phyloP scores from a whole-genome alignment of 169 alveolate genomes.

The Eimeria sp. region DNA sequence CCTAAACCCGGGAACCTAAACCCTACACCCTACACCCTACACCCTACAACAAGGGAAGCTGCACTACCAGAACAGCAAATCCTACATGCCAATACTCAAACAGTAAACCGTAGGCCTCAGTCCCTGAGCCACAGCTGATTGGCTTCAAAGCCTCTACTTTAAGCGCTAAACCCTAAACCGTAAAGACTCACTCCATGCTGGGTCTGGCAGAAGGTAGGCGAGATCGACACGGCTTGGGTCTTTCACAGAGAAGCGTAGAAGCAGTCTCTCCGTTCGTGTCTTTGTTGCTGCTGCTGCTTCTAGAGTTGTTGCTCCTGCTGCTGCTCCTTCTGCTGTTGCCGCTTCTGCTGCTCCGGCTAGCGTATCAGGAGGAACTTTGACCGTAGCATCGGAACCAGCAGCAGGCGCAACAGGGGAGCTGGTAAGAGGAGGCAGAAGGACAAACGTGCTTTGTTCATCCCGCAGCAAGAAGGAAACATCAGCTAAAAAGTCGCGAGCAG shows the following conservation, averaged over 20 bases:
- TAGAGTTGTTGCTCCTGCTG: no score
- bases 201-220: conserved; percentile 60
- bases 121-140: neutral
- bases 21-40: conserved; percentile 7
- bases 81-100: neutral
- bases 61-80: neutral
- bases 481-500: neutral
- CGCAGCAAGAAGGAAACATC: neutral
- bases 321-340: no score
- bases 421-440: conserved; percentile 7
- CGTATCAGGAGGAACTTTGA: neutral
- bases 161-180: neutral
- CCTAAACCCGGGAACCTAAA: neutral
- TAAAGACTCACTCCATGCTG: conserved; percentile 38
- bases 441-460: neutral
- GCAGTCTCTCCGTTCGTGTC: neutral
- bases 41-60: neutral
- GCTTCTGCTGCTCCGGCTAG: neutral
- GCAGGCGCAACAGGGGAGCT: neutral
- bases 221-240: conserved; percentile 5
- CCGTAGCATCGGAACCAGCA: neutral
- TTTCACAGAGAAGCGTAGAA: neutral
- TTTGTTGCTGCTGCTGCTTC: neutral
- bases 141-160: neutral
- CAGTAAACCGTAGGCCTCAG: no score